Evolutionary conservation across 257 asterid genomes (phyloP).

Genomic region (Lycium ferocissimum): DNA sequence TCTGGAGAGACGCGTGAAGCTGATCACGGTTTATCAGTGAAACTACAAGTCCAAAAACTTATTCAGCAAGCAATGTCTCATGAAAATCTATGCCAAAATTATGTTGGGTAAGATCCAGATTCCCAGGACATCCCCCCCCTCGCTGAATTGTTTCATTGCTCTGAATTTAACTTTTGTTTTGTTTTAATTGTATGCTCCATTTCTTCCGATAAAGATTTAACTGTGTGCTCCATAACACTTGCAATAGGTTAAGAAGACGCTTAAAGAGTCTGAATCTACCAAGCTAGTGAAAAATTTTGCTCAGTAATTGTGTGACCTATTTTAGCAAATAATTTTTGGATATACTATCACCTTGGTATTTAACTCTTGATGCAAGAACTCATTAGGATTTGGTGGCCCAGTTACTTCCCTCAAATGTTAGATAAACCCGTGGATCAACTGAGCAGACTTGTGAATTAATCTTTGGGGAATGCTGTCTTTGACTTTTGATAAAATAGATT

Average conservation of each 20-base stretch:
- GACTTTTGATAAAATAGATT: background rate
- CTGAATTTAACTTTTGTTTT: background rate
- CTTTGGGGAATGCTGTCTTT: background rate
- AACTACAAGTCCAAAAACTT: conserved; percentile 93
- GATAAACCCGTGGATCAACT: too few species aligned
- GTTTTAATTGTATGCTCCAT: background rate
- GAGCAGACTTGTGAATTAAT: too few species aligned
- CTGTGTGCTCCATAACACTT: background rate
- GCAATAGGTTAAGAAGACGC: background rate
- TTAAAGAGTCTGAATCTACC: background rate
- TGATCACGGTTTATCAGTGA: conserved; percentile 93
- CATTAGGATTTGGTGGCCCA: too few species aligned
- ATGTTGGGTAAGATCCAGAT: conserved; percentile 76
- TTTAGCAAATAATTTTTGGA: background rate
- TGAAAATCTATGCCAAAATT: conserved; percentile 96
- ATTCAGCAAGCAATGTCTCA: conserved; percentile 89
- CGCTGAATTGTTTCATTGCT: background rate
- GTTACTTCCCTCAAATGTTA: too few species aligned
- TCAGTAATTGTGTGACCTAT: background rate
- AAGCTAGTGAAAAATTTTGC: background rate
- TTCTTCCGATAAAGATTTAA: background rate
- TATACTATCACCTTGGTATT: background rate
- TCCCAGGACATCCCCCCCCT: background rate
- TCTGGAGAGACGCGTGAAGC: conserved; percentile 83
- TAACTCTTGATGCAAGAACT: too few species aligned